Evolutionary conservation across 352 stramenopile species (phyloP).

Genomic region (Globisporangium echinulatum): DNA sequence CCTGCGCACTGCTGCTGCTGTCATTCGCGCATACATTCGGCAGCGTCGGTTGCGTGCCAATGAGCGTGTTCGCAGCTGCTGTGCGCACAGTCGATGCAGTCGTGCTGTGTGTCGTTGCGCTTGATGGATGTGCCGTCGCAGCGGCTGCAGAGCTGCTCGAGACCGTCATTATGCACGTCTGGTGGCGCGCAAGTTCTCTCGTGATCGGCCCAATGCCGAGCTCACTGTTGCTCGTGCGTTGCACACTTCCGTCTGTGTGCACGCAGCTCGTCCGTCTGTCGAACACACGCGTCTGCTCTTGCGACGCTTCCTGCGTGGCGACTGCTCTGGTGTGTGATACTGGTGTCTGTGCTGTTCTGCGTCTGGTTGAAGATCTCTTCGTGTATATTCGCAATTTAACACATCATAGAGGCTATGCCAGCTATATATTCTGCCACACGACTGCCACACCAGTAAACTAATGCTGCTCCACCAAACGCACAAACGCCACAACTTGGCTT

Average conservation of each 20-base stretch:
- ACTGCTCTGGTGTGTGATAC: neutral
- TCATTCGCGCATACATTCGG: neutral
- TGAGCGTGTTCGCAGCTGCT: neutral
- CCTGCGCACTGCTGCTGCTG: neutral
- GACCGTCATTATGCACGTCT: slow-evolving; percentile 27
- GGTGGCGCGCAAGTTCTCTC: slow-evolving; percentile 9
- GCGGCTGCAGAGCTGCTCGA: slow-evolving; percentile 27
- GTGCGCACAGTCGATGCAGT: neutral
- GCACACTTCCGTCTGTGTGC: neutral
- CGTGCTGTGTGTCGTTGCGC: slow-evolving; percentile 2
- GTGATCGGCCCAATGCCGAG: slow-evolving; percentile 6
- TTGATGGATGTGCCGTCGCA: neutral
- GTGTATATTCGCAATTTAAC: too few relatives aligned
- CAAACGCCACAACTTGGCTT: too few relatives aligned
- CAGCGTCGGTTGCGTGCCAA: slow-evolving; percentile 2
- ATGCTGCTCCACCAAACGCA: too few relatives aligned
- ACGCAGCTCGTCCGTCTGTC: neutral
- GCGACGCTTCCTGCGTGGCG: neutral
- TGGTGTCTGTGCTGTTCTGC: neutral
- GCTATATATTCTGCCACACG: too few relatives aligned
- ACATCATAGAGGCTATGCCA: too few relatives aligned
- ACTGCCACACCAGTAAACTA: too few relatives aligned
- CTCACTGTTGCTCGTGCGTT: slow-evolving; percentile 2
- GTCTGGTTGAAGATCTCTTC: too few relatives aligned
- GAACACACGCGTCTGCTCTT: neutral